Evolutionary conservation across 169 alveolate species (phyloP), one percentile per base, ranked within the genome.

Genomic region (Cryptosporidium meleagridis): DNA sequence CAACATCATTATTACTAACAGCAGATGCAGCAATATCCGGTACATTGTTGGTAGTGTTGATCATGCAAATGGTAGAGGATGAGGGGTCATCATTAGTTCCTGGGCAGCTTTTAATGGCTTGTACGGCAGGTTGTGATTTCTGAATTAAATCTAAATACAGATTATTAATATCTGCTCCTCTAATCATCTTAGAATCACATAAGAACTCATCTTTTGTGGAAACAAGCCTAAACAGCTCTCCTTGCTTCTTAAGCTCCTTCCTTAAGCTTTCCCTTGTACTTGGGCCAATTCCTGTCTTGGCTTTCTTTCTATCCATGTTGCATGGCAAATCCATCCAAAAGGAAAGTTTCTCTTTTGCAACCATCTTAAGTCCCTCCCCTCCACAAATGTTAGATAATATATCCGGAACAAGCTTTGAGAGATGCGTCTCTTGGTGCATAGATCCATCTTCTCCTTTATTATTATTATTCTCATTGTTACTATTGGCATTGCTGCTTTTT

Each of bases 311-410:
- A 16, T 80, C 75, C 59, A 80, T 65, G 53, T 80, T 67, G 33
- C 89, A 80, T 12, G 89, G 89, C n/a, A 80, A 33, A 26, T 80
- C 89, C 75, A 80, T 62, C 89, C 89, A 80, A 29, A 37, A 62
- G 4, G 53, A 12, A 18, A 65, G 52, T 45, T 65, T 80, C 68
- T 80, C 89, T 31, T 80, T 80, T 26, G 89, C 89, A 1, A 80
- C 89, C 75, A 59, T 80, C 16, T 48, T 80, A 51, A 80, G 89
- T 26, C 89, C 89, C 2, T 23, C 33, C 23, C 29, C 45, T 59
- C 26, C 23, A 58, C 61, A 41, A n/a, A 73, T 53, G 37, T 65
- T 73, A 0, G 35, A 29, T 44, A 73, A 58, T n/a, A 73, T 61
- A 31, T 58, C n/a, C 10, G 70, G 70, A 58, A 73, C 44, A 6